Base-by-base conservation (phyloP, 129 eudicot species). In the Erigeron canadensis region DNA sequence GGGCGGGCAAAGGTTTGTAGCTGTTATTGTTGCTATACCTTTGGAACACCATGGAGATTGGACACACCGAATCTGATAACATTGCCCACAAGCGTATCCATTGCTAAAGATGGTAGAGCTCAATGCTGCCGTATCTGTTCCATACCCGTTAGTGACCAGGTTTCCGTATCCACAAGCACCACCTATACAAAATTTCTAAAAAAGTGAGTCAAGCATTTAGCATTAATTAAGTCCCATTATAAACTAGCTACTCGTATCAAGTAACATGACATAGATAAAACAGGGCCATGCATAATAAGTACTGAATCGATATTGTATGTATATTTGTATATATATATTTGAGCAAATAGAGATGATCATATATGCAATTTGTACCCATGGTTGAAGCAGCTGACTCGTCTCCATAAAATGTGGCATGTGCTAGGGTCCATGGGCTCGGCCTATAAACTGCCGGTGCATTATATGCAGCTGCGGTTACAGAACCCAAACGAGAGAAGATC, bases 141-240 rank as follows among this genome's bases (percentile, higher is more conserved):
- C 95, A 22, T 90, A 90, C 4, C 91, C 95, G 8, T 69, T 83
- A 23, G 60, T 76, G 57, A 81, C 72, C 77, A 85, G 21, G 73
- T 87, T 87, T 56, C 91, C 97, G 54, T 87, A 90, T 2, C 96
- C 96, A 79, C 96, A 89, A 18, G 96, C 88, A 46, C 96, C 94
- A 44, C 93, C 96, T 86, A 44, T 13, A 44, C 46, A 59, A 21
- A 43, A 46, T 59, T 44, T 43, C 42, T 18, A 22, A 43, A 7
- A 45, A 5, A 43, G 2, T 44, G 9, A 58, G 23, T 72, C 68
- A 58, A 6, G 6, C 4, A 5, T 53, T 51, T 1, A 5, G 12
- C 21, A 21, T 12, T 21, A 67, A 23, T 21, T 22, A 63, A 34
- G 34, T 28, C 34, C 62, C 62, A 2, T n/a, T 45, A 19, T 56